Conservation (phyloP, 768 basidiomycete species). For the Tricholoma sp. region DNA sequence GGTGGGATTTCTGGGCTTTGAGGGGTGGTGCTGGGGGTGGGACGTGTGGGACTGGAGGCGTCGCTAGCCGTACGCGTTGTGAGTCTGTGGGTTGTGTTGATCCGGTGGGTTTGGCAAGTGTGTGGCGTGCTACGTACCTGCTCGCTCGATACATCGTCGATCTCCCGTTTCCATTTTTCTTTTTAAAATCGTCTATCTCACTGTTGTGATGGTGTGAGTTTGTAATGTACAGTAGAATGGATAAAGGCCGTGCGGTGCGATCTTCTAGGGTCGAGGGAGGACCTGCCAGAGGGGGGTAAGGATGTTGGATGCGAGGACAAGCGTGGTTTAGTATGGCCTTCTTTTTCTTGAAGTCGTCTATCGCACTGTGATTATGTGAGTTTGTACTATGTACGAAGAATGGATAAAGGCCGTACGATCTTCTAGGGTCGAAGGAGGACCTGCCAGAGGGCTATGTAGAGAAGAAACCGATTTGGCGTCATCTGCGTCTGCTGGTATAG, state of each 20-base stretch:
- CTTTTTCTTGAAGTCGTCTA: too few relatives aligned
- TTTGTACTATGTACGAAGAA: too few relatives aligned
- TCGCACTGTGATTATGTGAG: too few relatives aligned
- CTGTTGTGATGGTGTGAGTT: too few relatives aligned
- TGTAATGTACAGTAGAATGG: too few relatives aligned
- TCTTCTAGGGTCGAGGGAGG: conserved; percentile 60
- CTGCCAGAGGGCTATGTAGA: too few relatives aligned
- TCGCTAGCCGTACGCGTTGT: conserved; percentile 51
- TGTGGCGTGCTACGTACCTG: conserved; percentile 31
- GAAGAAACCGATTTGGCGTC: conserved; percentile 38
- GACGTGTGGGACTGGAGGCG: conserved; percentile 44
- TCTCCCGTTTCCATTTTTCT: conserved; percentile 81
- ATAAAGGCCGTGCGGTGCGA: conserved; percentile 40
- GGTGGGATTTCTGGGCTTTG: too few relatives aligned
- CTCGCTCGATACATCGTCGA: conserved; percentile 67
- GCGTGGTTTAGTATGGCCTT: conserved; percentile 35
- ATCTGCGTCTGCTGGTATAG: conserved; percentile 45
- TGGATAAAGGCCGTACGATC: too few relatives aligned
- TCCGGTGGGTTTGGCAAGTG: not conserved
- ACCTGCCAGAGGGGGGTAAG: conserved; percentile 44
- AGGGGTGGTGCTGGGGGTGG: too few relatives aligned
- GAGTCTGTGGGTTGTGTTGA: conserved; percentile 34
- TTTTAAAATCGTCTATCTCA: conserved; percentile 52
- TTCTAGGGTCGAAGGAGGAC: too few relatives aligned
- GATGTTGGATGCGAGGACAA: conserved; percentile 41